Evolutionary conservation across 2,329 filamentous ascomycete species (phyloP).

Genomic region (Neopestalotiopsis clavispora): DNA sequence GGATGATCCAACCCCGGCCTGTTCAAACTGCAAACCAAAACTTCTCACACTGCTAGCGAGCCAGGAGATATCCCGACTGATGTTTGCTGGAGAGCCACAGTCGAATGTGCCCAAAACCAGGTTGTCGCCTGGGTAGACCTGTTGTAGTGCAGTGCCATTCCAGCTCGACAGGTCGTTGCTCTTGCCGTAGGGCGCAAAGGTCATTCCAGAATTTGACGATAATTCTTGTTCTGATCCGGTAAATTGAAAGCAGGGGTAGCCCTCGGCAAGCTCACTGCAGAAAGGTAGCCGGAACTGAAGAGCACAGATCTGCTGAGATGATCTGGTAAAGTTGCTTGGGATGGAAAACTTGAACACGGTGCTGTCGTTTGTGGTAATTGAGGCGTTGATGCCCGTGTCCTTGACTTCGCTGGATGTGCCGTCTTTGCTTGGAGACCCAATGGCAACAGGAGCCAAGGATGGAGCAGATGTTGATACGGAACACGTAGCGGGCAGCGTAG

Average conservation of each 20-base stretch:
- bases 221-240: constrained; percentile 37
- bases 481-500: neutral
- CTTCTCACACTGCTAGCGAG: constrained; percentile 31
- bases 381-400: constrained; percentile 25
- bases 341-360: constrained; percentile 32
- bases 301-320: constrained; percentile 27
- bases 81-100: constrained; percentile 24
- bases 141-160: constrained; percentile 33
- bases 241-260: constrained; percentile 38
- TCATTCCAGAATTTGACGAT: constrained; percentile 34
- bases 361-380: constrained; percentile 28
- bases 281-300: constrained; percentile 38
- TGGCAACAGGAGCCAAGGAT: constrained; percentile 30
- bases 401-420: constrained; percentile 20
- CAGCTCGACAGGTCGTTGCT: constrained; percentile 25
- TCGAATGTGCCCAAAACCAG: constrained; percentile 34
- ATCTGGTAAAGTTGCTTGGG: constrained; percentile 25
- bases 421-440: constrained; percentile 26
- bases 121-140: constrained; percentile 34
- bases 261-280: constrained; percentile 32
- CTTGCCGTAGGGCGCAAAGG: constrained; percentile 27
- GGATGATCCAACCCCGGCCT: constrained; percentile 32
- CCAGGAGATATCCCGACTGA: constrained; percentile 31
- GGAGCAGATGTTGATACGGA: constrained; percentile 26
- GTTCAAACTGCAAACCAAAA: constrained; percentile 35